A percentile compares a stretch with the other conserved stretches of the same genome.
These are phyloP conservation scores for Psilocybe subaeruginosa DNA, from an alignment of 768 basidiomycete species.

Conservation along the genomic window DNA sequence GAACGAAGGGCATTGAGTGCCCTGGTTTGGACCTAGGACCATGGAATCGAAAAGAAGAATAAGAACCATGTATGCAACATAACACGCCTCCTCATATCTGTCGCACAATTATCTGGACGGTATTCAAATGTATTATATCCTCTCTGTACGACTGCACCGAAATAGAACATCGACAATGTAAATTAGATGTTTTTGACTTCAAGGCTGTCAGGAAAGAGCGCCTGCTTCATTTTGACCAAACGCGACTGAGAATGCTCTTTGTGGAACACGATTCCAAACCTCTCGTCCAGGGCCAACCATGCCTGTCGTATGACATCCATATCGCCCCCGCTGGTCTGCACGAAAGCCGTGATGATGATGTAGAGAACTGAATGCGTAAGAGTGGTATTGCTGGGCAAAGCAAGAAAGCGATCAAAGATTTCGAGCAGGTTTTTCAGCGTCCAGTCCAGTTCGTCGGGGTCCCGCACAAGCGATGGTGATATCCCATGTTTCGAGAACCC, in stretches of 20 bases:
- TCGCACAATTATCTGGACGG: background rate
- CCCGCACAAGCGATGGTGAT: constrained; percentile 17
- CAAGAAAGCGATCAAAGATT: constrained; percentile 66
- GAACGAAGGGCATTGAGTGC: constrained; percentile 27
- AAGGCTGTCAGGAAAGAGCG: constrained; percentile 33
- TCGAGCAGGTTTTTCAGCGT: constrained; percentile 54
- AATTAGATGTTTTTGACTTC: background rate
- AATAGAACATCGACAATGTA: background rate
- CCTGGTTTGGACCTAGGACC: background rate
- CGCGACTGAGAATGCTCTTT: constrained; percentile 43
- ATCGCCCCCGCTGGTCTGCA: constrained; percentile 59
- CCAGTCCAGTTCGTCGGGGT: constrained; percentile 46
- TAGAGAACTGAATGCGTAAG: constrained; percentile 54
- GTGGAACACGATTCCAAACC: constrained; percentile 50
- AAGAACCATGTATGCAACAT: constrained; percentile 5
- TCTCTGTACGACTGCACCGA: background rate
- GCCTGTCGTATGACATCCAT: constrained; percentile 50
- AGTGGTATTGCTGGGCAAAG: constrained; percentile 46
- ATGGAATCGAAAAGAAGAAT: background rate
- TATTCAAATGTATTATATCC: constrained; percentile 6
- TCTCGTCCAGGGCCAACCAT: constrained; percentile 57
- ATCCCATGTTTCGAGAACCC: constrained; percentile 70
- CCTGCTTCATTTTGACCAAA: constrained; percentile 38
- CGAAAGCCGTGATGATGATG: constrained; percentile 72
- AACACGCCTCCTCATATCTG: background rate